Base-by-base conservation (phyloP, 1,139 yeast genomes). In the Nakaseomyces glabratus region DNA sequence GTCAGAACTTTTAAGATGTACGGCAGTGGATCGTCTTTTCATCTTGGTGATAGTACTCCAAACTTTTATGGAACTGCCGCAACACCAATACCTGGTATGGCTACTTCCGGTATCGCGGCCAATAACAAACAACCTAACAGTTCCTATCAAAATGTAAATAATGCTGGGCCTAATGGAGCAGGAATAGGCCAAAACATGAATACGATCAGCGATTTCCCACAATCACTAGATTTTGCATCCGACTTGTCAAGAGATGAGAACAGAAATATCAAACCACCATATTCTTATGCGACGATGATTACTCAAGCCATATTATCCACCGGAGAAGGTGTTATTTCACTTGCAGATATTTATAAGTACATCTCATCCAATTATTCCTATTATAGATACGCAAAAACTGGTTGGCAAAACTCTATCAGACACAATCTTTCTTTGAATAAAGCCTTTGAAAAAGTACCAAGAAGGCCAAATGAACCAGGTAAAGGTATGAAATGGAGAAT, bases 401-500 rank as follows among this genome's bases (percentile, higher is more conserved):
- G 98, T 33, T 80, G 90, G 95, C 94, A 84, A 58, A 82, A 82
- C 57, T 78, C 88, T 8, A 82, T 82, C 43, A 72, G 94, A 40
- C 94, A 82, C 54, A 82, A 82, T 54, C 59, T 82, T 31, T 81
- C 93, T 2, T 63, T 82, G 36, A 82, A 82, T 57, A 82, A 82
- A 57, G 90, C 93, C 7, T 82, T 82, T 55, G 97, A 88, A 54
- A 90, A 90, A 61, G 96, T 88, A 17, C 95, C 98, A 17, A 71
- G 98, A 52, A 75, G 84, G 57, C 90, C 94, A 13, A 82, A 85
- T 57, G 97, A 90, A 60, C 96, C 98, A 0, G 98, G 99, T 20
- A 90, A 90, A 59, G 98, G 98, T 44, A 90, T 90, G 94, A 90
- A 90, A 61, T 90, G 99, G 99, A 93, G 86, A 61, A 88, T 90